These are phyloP conservation scores for Candida piceae DNA, from an alignment of 805 yeast genomes.

Conservation along the genomic window DNA sequence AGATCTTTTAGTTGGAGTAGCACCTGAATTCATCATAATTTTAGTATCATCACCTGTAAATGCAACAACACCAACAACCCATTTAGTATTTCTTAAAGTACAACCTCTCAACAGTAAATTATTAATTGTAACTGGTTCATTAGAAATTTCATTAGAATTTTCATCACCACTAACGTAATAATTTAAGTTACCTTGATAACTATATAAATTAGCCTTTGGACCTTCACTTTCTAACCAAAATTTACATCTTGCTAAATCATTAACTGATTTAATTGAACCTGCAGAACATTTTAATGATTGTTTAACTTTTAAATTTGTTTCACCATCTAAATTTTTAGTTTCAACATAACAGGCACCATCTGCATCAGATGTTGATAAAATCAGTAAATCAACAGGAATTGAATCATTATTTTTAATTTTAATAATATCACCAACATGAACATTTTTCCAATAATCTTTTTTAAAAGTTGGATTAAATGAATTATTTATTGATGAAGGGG, in stretches of 20 bases:
- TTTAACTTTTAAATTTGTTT: constrained; percentile 70
- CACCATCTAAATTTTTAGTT: constrained; percentile 80
- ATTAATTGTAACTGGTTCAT: constrained; percentile 67
- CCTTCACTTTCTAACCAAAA: constrained; percentile 81
- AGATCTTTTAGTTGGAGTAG: constrained; percentile 73
- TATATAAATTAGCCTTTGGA: constrained; percentile 73
- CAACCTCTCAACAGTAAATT: constrained; percentile 73
- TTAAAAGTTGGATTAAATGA: constrained; percentile 23
- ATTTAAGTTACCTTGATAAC: constrained; percentile 68
- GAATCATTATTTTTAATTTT: constrained; percentile 67
- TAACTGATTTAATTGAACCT: constrained; percentile 31
- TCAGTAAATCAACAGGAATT: constrained; percentile 70
- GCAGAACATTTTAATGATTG: constrained; percentile 63
- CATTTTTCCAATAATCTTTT: constrained; percentile 63
- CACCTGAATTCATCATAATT: constrained; percentile 76
- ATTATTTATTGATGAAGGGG: constrained; percentile 12
- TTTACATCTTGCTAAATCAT: constrained; percentile 44
- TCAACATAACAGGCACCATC: constrained; percentile 70
- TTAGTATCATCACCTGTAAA: constrained; percentile 79
- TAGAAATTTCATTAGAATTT: constrained; percentile 29
- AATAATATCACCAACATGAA: constrained; percentile 69
- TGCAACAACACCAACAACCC: constrained; percentile 74
- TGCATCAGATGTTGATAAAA: constrained; percentile 62
- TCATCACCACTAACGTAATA: constrained; percentile 37
- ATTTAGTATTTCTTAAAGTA: constrained; percentile 71